Evolutionary conservation across 2,329 filamentous ascomycete species (phyloP).

Genomic region (Colletotrichum sp.): DNA sequence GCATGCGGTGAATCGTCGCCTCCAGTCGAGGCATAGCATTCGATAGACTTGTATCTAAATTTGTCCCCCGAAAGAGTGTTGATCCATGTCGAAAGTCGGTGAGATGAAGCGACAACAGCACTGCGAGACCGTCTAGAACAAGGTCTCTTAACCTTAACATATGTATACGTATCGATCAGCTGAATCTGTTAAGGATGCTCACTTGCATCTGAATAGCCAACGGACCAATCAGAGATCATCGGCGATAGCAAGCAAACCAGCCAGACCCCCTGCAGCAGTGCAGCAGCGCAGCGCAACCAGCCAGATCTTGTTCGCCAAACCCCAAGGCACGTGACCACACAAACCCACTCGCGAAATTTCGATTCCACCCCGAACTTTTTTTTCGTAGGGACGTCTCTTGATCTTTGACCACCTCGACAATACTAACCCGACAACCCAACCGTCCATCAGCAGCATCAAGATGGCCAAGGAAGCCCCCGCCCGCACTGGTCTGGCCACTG

Average conservation of each 20-base stretch:
- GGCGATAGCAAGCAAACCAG: background rate
- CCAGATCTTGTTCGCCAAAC: slow-evolving; percentile 23
- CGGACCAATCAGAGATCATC: background rate
- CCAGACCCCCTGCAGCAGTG: too few relatives aligned
- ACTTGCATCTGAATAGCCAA: background rate
- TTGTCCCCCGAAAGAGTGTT: background rate
- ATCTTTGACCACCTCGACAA: slow-evolving; percentile 32
- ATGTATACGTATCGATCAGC: too few relatives aligned
- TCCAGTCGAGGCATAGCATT: background rate
- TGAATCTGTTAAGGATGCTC: background rate
- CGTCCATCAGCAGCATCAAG: slow-evolving; percentile 33
- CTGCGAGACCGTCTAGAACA: background rate
- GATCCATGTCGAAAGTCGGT: background rate
- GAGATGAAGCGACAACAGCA: background rate
- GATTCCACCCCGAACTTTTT: slow-evolving; percentile 9
- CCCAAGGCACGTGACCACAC: slow-evolving; percentile 31
- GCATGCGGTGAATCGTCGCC: background rate
- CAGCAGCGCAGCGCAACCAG: background rate
- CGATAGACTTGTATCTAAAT: background rate
- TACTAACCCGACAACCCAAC: slow-evolving; percentile 28
- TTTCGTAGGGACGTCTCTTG: background rate
- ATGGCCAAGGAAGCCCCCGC: slow-evolving; percentile 67
- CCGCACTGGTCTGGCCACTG: slow-evolving; percentile 64
- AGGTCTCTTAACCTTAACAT: background rate
- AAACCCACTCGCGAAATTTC: slow-evolving; percentile 17